Conservation (phyloP, 2,329 filamentous ascomycete species). For the Ophiostoma himal-ulmi region DNA sequence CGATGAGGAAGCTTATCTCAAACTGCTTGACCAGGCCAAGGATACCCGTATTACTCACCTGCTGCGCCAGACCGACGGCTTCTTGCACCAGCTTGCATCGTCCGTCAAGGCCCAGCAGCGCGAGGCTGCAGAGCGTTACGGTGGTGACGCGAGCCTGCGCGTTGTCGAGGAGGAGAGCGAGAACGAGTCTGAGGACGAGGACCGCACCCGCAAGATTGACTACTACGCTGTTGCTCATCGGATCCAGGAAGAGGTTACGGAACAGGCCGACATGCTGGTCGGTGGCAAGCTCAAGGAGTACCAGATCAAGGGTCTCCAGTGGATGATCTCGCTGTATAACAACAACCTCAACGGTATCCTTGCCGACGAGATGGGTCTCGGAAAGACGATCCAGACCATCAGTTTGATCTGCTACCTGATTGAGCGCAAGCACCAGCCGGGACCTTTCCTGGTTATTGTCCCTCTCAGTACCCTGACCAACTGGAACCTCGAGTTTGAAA, state of each 20-base stretch:
- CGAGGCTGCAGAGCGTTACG: constrained; percentile 71
- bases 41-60: constrained; percentile 98
- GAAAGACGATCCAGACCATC: constrained; percentile 99
- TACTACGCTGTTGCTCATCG: constrained; percentile 98
- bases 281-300: constrained; percentile 95
- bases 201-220: constrained; percentile 76
- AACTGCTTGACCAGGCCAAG: constrained; percentile 95
- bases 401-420: constrained; percentile 96
- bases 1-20: constrained; percentile 98
- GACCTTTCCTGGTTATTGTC: constrained; percentile 93
- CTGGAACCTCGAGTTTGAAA: constrained; percentile 98
- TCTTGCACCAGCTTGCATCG: constrained; percentile 88
- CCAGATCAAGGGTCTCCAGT: constrained; percentile 95
- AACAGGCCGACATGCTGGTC: constrained; percentile 78
- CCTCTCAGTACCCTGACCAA: constrained; percentile 95
- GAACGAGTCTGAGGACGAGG: constrained; percentile 62
- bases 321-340: constrained; percentile 99
- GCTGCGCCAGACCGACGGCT: constrained; percentile 93
- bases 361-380: constrained; percentile 98
- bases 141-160: constrained; percentile 56
- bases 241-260: constrained; percentile 82
- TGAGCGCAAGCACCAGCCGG: constrained; percentile 85
- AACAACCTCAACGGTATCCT: constrained; percentile 99
- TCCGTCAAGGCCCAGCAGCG: constrained; percentile 94
- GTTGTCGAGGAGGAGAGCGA: constrained; percentile 61